Conservation (phyloP, 768 basidiomycete genomes). For the Pholiota molesta region DNA sequence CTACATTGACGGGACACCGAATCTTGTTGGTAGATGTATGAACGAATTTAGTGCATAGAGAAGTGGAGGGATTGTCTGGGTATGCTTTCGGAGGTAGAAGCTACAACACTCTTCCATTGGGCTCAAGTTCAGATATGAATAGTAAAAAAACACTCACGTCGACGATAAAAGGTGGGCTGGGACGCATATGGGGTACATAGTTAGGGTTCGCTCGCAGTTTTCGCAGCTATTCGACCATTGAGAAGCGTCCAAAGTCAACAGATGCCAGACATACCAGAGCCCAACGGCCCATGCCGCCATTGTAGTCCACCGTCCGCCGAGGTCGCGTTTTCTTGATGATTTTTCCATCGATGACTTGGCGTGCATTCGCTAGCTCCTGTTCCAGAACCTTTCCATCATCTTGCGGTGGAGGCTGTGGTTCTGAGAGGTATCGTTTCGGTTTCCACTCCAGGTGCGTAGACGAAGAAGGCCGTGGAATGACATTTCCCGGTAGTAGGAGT, state of each 20-base stretch:
- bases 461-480: constrained; percentile 16
- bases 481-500: constrained; percentile 18
- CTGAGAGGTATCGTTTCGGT: constrained; percentile 69
- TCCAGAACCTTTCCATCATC: constrained; percentile 80
- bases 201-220: constrained; percentile 80
- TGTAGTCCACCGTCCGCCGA: constrained; percentile 93
- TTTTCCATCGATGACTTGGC: constrained; percentile 78
- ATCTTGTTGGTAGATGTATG: constrained; percentile 99
- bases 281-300: constrained; percentile 88
- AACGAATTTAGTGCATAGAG: constrained; percentile 94
- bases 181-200: constrained; percentile 78
- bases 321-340: constrained; percentile 90
- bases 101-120: constrained; percentile 44
- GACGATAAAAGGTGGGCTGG: constrained; percentile 85
- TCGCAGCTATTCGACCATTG: constrained; percentile 49
- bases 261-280: constrained; percentile 56
- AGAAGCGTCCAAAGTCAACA: constrained; percentile 11
- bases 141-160: constrained; percentile 60
- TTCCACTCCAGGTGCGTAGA: constrained; percentile 68
- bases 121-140: constrained; percentile 10
- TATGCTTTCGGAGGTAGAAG: constrained; percentile 94
- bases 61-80: constrained; percentile 88
- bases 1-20: constrained; percentile 94
- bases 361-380: constrained; percentile 74
- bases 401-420: constrained; percentile 75